These are phyloP conservation scores for Phytophthora pluvialis DNA, from an alignment of 352 stramenopile species.

Conservation along the genomic window DNA sequence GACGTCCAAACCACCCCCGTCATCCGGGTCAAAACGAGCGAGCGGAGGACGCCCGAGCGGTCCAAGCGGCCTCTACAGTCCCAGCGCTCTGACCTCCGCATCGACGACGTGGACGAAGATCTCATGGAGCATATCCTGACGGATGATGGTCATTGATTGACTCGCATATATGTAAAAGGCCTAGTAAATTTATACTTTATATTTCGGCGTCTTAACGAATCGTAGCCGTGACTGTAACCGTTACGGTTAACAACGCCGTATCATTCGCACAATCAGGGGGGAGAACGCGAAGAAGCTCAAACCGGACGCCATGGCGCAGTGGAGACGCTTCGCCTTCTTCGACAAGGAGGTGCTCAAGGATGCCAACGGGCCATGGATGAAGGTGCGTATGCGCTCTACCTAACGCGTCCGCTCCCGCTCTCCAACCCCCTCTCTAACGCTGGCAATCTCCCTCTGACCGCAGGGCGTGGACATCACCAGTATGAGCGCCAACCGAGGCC, in stretches of 20 bases:
- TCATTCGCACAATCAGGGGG: constrained; percentile 27
- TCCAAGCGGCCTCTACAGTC: constrained; percentile 7
- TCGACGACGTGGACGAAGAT: constrained; percentile 70
- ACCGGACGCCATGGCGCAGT: constrained; percentile 74
- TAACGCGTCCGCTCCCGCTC: background rate
- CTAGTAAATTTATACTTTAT: constrained; percentile 17
- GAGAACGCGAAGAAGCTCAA: constrained; percentile 18
- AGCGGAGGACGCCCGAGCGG: constrained; percentile 16
- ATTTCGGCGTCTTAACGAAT: background rate
- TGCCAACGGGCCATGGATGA: constrained; percentile 82
- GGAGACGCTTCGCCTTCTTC: constrained; percentile 91
- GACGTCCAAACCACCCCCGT: constrained; percentile 24
- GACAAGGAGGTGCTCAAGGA: constrained; percentile 90
- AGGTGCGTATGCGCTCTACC: constrained; percentile 44
- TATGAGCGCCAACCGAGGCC: constrained; percentile 88
- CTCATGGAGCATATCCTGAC: constrained; percentile 73
- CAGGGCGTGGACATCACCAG: constrained; percentile 86
- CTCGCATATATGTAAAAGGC: background rate
- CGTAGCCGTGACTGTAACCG: background rate
- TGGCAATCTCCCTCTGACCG: background rate
- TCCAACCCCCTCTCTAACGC: constrained; percentile 16
- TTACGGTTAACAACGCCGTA: constrained; percentile 24
- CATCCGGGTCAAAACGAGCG: constrained; percentile 34
- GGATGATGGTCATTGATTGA: constrained; percentile 15
- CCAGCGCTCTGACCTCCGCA: constrained; percentile 39